Evolutionary conservation across 805 yeast genomes (phyloP).

Genomic region (Ogataea philodendri): DNA sequence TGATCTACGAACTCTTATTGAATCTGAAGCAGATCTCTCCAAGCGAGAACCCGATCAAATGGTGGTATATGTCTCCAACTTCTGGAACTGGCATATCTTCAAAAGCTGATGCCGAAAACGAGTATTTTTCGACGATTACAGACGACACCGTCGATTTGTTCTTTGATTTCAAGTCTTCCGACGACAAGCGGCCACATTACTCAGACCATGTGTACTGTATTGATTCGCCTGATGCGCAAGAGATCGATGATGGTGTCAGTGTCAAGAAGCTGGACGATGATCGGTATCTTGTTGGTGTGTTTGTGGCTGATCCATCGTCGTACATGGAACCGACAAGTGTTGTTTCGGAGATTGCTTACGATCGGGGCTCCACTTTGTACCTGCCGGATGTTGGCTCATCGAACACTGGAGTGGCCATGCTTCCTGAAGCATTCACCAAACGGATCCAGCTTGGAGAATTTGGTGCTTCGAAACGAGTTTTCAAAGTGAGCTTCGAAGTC

Average conservation of each 20-base stretch:
- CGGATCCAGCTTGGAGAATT: conserved; percentile 44
- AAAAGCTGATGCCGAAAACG: conserved; percentile 43
- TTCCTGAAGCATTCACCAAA: conserved; percentile 56
- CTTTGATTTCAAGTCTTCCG: conserved; percentile 14
- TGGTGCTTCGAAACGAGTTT: conserved; percentile 43
- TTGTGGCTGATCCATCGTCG: conserved; percentile 87
- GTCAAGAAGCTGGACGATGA: conserved; percentile 35
- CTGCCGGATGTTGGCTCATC: conserved; percentile 49
- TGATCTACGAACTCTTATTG: conserved; percentile 50
- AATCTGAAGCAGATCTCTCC: conserved; percentile 30
- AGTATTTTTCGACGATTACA: conserved; percentile 37
- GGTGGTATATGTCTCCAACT: conserved; percentile 45
- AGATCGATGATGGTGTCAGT: conserved; percentile 91
- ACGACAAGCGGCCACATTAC: conserved; percentile 38
- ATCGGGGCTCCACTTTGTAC: conserved; percentile 65
- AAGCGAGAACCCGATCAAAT: conserved; percentile 49
- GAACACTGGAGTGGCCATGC: conserved; percentile 52
- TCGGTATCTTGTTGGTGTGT: conserved; percentile 54
- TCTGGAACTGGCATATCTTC: conserved; percentile 44
- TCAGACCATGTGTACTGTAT: conserved; percentile 68
- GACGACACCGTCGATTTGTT: conserved; percentile 22
- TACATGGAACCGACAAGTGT: conserved; percentile 41
- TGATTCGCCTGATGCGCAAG: conserved; percentile 77
- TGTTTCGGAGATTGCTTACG: conserved; percentile 55
- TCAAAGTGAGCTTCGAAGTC: conserved; percentile 40